Base-by-base conservation (phyloP, 2,329 filamentous ascomycete genomes). In the Xylaria sp. region DNA sequence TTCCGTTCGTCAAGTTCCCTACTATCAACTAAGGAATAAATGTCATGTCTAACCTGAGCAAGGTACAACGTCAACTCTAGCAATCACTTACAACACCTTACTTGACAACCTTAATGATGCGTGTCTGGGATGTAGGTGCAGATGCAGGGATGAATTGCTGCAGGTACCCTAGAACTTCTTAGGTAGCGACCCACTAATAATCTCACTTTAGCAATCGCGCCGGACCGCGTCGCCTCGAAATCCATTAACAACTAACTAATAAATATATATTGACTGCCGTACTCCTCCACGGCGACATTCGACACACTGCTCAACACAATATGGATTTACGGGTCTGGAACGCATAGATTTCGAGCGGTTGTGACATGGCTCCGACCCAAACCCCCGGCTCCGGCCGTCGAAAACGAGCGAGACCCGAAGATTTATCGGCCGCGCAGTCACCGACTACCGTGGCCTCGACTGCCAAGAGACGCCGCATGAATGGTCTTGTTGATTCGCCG, bases 391-490 rank as follows among this genome's bases (percentile, higher is more conserved):
- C 72, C 20, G 68, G 69, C 59, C 73, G 74, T 62, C 73, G 73
- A 59, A 77, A 77, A 59, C 74, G 76, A 69, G 58, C 70, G 51
- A 72, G 66, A 63, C 69, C 69, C 53, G 70, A 74, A 53, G 70
- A 73, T 59, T 73, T 72, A 17, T 74, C 75, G 15, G 71, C 74
- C 6, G 70, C 69, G 9, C 67, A 66, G 28, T 72, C 72, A 4
- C 71, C 74, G 31, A 69, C 72, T 5, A 68, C 72, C 15, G 70
- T 69, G 59, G 68, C 64, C n/a, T 38, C 72, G n/a, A 63, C 72
- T 13, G 68, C 72, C 13, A 77, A 76, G 67, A 70, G 64, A 33
- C 73, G 74, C 10, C 73, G 74, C 28, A 69, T 74, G 10, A 72
- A 73, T 57, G 58, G 28, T 44, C 44, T 74, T 13, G 44, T 66